Evolutionary conservation across 2,329 filamentous ascomycete genomes (phyloP).

Genomic region (Pestalotiopsis sp.): DNA sequence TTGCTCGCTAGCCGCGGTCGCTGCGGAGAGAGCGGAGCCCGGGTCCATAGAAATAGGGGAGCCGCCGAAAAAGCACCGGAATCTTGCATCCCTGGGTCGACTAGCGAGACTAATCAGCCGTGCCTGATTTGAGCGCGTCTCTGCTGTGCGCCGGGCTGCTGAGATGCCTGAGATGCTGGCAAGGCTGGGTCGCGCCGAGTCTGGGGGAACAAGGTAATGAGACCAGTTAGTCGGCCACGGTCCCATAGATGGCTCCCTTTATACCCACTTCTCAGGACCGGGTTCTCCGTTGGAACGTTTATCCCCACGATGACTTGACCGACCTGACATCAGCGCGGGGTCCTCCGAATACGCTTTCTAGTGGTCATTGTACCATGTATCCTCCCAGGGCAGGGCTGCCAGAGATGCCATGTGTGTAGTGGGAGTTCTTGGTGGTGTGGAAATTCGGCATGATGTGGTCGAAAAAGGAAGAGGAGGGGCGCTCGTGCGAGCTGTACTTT

Average conservation of each 20-base stretch:
- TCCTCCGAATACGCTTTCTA: constrained; percentile 6
- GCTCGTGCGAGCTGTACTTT: background rate
- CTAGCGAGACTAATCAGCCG: constrained; percentile 7
- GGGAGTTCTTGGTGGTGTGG: background rate
- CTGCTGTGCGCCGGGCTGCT: background rate
- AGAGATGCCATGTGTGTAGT: background rate
- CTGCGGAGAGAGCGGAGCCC: constrained; percentile 1
- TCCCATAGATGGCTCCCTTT: background rate
- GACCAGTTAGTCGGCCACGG: background rate
- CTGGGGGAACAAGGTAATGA: constrained; percentile 11
- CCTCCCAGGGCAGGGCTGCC: background rate
- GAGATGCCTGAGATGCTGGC: background rate
- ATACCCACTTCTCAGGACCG: background rate
- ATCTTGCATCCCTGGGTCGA: background rate
- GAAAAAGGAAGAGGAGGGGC: background rate
- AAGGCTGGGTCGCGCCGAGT: constrained; percentile 1
- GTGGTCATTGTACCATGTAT: background rate
- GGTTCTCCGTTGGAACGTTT: constrained; percentile 11
- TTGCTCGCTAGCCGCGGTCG: constrained; percentile 4
- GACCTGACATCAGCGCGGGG: constrained; percentile 11
- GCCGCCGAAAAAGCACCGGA: constrained; percentile 8
- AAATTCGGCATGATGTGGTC: background rate
- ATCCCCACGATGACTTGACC: constrained; percentile 11
- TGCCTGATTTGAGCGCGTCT: constrained; percentile 3
- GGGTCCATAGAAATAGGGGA: background rate